These are phyloP conservation scores for Penicillium sp. DNA, from an alignment of 2,329 filamentous ascomycete species.

Conservation along the genomic window DNA sequence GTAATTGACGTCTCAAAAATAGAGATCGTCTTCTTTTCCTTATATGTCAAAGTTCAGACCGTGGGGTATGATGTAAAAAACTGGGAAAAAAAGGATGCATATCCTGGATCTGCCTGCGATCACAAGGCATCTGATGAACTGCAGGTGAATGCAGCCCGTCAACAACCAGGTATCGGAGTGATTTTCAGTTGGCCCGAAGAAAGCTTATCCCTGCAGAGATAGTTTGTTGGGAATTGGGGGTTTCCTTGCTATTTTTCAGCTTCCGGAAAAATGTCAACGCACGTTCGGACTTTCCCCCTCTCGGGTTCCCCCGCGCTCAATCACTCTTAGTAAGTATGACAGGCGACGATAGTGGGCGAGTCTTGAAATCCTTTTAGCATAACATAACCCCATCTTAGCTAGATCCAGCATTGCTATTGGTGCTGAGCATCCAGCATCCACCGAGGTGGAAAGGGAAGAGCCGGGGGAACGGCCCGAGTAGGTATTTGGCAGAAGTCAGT, in stretches of 20 bases:
- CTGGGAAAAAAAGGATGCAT: conserved; percentile 7
- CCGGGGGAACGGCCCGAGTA: conserved; percentile 29
- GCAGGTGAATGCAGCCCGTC: conserved; percentile 14
- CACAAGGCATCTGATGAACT: conserved; percentile 17
- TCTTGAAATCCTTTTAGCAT: not conserved
- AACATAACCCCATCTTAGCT: not conserved
- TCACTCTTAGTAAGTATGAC: conserved; percentile 6
- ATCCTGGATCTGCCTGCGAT: conserved; percentile 18
- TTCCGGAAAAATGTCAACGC: not conserved
- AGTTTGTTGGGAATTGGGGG: not conserved
- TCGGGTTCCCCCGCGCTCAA: conserved; percentile 6
- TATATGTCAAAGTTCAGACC: conserved; percentile 5
- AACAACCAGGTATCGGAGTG: conserved; percentile 1
- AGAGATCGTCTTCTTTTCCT: not conserved
- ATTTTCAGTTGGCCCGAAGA: not conserved
- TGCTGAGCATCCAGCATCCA: conserved; percentile 5
- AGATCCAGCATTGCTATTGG: conserved; percentile 11
- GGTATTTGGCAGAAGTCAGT: conserved; percentile 17
- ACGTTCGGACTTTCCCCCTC: conserved; percentile 1
- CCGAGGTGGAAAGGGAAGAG: conserved; percentile 20
- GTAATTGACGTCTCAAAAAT: conserved; percentile 10
- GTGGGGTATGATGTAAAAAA: not conserved
- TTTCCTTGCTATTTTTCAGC: not conserved
- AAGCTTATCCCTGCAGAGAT: not conserved
- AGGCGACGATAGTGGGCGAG: not conserved